phyloP scores from a whole-genome alignment of 1,284 basidiomycete species.

The Coniferiporia sulphurascens region DNA sequence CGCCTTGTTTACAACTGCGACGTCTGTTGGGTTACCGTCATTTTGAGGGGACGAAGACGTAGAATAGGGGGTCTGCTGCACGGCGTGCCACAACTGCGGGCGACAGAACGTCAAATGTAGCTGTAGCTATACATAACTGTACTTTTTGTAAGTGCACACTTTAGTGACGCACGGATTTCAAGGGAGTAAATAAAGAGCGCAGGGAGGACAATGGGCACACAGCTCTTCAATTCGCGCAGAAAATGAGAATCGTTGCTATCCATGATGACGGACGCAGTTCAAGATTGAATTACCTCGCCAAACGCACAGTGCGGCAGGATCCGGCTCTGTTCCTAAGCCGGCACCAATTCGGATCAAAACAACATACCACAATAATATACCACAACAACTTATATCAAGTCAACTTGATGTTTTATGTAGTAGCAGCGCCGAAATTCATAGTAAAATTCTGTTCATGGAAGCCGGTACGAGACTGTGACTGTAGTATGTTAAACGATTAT shows the following conservation, averaged over 20 bases:
- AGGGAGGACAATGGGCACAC: not conserved
- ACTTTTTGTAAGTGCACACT: not conserved
- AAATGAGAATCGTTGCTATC: not conserved
- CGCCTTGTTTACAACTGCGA: not conserved
- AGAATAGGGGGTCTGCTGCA: not conserved
- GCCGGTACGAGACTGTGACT: too few relatives aligned
- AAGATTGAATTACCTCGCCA: not conserved
- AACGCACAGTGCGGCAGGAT: too few relatives aligned
- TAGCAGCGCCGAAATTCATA: too few relatives aligned
- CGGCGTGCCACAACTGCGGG: slow-evolving; percentile 6
- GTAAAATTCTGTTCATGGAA: too few relatives aligned
- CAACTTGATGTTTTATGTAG: too few relatives aligned
- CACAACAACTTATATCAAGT: too few relatives aligned
- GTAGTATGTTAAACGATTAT: too few relatives aligned
- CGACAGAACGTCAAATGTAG: not conserved
- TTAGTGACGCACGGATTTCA: slow-evolving; percentile 1
- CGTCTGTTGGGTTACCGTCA: not conserved
- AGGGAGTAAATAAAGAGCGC: slow-evolving; percentile 5
- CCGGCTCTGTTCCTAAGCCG: too few relatives aligned
- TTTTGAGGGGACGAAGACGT: not conserved
- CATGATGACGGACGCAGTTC: slow-evolving; percentile 1
- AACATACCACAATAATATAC: too few relatives aligned
- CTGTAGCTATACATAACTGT: not conserved
- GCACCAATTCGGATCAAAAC: too few relatives aligned
- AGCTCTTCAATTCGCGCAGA: slow-evolving; percentile 1